phyloP scores from a whole-genome alignment of 1,284 basidiomycete genomes.

The Cerrena zonata region DNA sequence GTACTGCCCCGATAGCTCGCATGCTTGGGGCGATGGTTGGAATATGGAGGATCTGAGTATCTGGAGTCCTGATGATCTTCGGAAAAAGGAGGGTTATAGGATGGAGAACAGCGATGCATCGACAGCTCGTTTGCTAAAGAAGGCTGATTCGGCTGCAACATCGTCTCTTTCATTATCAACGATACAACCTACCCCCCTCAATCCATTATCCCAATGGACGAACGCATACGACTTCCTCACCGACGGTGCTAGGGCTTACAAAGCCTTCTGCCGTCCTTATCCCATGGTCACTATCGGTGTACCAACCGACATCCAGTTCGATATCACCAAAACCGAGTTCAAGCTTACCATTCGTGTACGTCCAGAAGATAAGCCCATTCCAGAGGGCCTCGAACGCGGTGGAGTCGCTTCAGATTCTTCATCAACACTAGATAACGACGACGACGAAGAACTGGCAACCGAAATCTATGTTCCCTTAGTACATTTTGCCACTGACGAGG shows the following conservation, averaged over 20 bases:
- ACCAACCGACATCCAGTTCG: conserved; percentile 66
- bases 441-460: conserved; percentile 50
- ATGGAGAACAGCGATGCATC: conserved; percentile 27
- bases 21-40: conserved; percentile 93
- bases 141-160: conserved; percentile 19
- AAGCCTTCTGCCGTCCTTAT: conserved; percentile 80
- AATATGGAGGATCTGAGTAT: conserved; percentile 92
- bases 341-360: conserved; percentile 60
- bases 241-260: conserved; percentile 75
- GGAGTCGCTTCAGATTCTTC: conserved; percentile 14
- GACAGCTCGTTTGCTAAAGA: conserved; percentile 26
- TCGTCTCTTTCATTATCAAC: conserved; percentile 32
- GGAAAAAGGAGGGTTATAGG: conserved; percentile 24
- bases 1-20: conserved; percentile 75
- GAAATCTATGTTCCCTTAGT: conserved; percentile 86
- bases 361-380: conserved; percentile 40
- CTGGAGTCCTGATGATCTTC: conserved; percentile 78
- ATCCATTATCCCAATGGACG: conserved; percentile 24
- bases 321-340: conserved; percentile 67
- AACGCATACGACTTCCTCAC: conserved; percentile 67
- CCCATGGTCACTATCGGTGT: conserved; percentile 71
- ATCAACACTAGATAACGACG: conserved; percentile 14
- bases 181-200: conserved; percentile 15
- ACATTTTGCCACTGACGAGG: conserved; percentile 67
- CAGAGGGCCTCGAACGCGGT: conserved; percentile 11